Conservation (phyloP, 2,329 filamentous ascomycete species). For the Dactylellina drechsleri region DNA sequence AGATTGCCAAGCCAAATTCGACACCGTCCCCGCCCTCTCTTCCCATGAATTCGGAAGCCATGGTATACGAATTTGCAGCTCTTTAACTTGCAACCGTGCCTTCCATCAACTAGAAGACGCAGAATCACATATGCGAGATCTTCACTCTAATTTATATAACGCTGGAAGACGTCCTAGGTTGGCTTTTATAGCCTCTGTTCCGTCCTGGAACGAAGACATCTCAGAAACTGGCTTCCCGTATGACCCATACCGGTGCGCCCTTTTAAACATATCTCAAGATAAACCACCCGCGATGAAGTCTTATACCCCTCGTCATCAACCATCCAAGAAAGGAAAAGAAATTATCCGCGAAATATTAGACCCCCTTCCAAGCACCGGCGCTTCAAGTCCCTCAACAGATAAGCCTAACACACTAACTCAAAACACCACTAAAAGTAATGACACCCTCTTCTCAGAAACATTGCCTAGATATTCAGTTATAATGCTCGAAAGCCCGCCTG, state of each 20-base stretch:
- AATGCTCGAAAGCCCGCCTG: constrained; percentile 19
- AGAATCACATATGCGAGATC: constrained; percentile 50
- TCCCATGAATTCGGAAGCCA: constrained; percentile 52
- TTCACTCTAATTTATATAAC: constrained; percentile 48
- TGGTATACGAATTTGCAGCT: constrained; percentile 54
- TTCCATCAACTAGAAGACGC: constrained; percentile 52
- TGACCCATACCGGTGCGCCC: constrained; percentile 49
- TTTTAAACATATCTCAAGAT: constrained; percentile 51
- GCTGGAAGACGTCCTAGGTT: constrained; percentile 35
- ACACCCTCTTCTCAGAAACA: constrained; percentile 12
- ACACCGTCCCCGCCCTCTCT: constrained; percentile 35
- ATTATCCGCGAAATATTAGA: constrained; percentile 21
- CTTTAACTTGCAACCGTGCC: constrained; percentile 51
- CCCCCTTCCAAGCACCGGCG: not conserved
- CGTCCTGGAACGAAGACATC: constrained; percentile 48
- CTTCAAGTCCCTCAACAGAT: not conserved
- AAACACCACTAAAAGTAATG: not conserved
- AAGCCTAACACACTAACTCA: not conserved
- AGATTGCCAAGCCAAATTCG: constrained; percentile 50
- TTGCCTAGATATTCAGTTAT: constrained; percentile 48
- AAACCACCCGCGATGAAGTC: constrained; percentile 21
- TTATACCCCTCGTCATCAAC: constrained; percentile 14
- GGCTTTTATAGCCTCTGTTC: constrained; percentile 53
- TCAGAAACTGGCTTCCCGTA: constrained; percentile 51
- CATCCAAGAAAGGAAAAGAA: constrained; percentile 50